These are phyloP conservation scores for Cornus kousa DNA, from an alignment of 148 eudicot species.

Conservation along the genomic window DNA sequence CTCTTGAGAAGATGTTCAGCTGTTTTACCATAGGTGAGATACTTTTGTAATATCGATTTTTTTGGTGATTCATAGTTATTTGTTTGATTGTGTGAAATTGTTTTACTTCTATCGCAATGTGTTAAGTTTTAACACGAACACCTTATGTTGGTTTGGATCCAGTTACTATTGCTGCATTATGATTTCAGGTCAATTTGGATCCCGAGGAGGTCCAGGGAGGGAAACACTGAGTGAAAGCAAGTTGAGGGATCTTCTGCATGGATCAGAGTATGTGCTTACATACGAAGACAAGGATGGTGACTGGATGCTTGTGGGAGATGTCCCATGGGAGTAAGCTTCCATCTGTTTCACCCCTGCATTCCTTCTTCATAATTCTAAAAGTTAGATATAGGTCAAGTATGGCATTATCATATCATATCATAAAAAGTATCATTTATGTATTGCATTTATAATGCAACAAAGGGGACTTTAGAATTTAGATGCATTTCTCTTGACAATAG, in stretches of 20 bases:
- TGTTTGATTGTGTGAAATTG: neutral
- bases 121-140: neutral
- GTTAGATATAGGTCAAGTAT: neutral
- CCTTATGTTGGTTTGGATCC: slow-evolving; percentile 9
- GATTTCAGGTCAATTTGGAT: slow-evolving; percentile 54
- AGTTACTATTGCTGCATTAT: slow-evolving; percentile 12
- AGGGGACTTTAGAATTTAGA: neutral
- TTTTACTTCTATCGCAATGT: neutral
- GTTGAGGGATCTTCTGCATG: slow-evolving; percentile 82
- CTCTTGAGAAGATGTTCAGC: slow-evolving; percentile 87
- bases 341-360: neutral
- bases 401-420: neutral
- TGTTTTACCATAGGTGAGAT: slow-evolving; percentile 71
- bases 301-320: slow-evolving; percentile 86
- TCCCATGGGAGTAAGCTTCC: slow-evolving; percentile 73
- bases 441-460: neutral
- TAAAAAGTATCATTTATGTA: neutral
- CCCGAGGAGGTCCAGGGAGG: slow-evolving; percentile 36
- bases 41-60: neutral
- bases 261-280: slow-evolving; percentile 86
- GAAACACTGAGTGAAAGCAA: slow-evolving; percentile 67
- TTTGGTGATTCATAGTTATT: neutral
- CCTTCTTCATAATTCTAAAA: neutral
- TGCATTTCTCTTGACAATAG: neutral
- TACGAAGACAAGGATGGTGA: slow-evolving; percentile 91